Base-by-base conservation (phyloP, 2,329 filamentous ascomycete genomes). In the Phaeophleospora eucalypticola region DNA sequence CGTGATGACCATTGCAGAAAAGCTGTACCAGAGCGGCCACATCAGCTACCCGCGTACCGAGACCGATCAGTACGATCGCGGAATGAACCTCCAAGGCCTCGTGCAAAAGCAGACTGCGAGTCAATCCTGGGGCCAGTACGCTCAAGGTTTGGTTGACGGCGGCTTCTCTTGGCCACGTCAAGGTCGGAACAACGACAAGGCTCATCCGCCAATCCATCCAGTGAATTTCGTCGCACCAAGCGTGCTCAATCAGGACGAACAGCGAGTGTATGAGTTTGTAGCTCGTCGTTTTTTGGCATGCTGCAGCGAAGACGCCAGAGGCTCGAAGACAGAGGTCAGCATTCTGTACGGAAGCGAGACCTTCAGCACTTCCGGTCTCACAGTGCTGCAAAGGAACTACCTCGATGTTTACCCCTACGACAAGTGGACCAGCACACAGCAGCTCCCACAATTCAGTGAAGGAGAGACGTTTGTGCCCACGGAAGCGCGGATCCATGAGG, bases 1-100 rank as follows among this genome's bases (percentile, higher is more conserved):
- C 49, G 88, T 95, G 36, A 96, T 98, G 90, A 84, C 78, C 40
- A 76, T 79, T 18, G 93, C 93, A 3, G 93, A 98, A 67, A 74
- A 75, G 4, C 79, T 98, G 2, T 98, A 98, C 72, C 90, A 89
- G 39, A 89, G 86, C 66, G 93, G 93, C 0, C 97, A 90, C 70
- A 95, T 98, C 68, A 96, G 90, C 67, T 98, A 98, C 68, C 93
- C 93, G 1, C 83, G 93, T 68, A 98, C 93, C 0, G 93, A 98
- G 68, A 98, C 93, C 0, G 93, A 98, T 66, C 86, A 91, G 24
- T 98, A 97, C 62, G 90, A 96, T 61, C 82, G 81, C 59, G 91
- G 80, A 3, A 96, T 97, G 73, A 84, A 97, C 63, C 76, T 98
- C 16, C 81, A 80, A 52, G 79, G 77, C 17, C 73, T 98, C 7